Conservation (phyloP, 176 grass and related monocot species). For the Musa itinerans region DNA sequence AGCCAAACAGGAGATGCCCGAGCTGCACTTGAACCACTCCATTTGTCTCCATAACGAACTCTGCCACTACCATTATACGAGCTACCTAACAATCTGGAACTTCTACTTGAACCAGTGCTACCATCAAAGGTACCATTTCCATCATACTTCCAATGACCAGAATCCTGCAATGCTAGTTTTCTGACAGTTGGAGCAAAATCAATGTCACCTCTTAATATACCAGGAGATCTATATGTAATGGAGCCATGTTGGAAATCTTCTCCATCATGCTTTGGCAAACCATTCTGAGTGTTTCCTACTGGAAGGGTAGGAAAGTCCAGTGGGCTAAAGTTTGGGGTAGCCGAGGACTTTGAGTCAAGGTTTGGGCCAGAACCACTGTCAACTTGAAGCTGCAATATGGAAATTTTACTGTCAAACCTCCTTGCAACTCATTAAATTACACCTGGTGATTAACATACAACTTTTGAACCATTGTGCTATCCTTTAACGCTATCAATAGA, state of each 20-base stretch:
- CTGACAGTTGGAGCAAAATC: slow-evolving; percentile 87
- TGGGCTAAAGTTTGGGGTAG: slow-evolving; percentile 57
- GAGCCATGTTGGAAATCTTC: slow-evolving; percentile 34
- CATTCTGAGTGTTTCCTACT: slow-evolving; percentile 47
- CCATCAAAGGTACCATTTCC: slow-evolving; percentile 50
- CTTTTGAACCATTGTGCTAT: too few species aligned
- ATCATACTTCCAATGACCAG: slow-evolving; percentile 48
- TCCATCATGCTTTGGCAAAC: slow-evolving; percentile 33
- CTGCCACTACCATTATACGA: slow-evolving; percentile 46
- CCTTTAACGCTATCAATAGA: too few species aligned
- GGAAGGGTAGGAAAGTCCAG: slow-evolving; percentile 78
- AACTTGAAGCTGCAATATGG: slow-evolving; percentile 69
- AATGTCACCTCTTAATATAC: slow-evolving; percentile 39
- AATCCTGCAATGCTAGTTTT: slow-evolving; percentile 57
- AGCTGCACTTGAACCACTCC: slow-evolving; percentile 37
- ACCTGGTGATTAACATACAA: neutral
- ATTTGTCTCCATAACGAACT: slow-evolving; percentile 59
- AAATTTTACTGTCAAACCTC: slow-evolving; percentile 3
- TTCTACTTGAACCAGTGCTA: slow-evolving; percentile 37
- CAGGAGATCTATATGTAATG: slow-evolving; percentile 27
- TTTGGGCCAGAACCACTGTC: slow-evolving; percentile 44
- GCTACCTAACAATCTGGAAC: slow-evolving; percentile 35
- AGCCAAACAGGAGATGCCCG: slow-evolving; percentile 65
- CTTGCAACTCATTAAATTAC: neutral
- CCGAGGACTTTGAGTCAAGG: slow-evolving; percentile 32